Evolutionary conservation across 352 stramenopile species (phyloP), one percentile per base, ranked within the genome.

Genomic region (Pythium guiyangense): DNA sequence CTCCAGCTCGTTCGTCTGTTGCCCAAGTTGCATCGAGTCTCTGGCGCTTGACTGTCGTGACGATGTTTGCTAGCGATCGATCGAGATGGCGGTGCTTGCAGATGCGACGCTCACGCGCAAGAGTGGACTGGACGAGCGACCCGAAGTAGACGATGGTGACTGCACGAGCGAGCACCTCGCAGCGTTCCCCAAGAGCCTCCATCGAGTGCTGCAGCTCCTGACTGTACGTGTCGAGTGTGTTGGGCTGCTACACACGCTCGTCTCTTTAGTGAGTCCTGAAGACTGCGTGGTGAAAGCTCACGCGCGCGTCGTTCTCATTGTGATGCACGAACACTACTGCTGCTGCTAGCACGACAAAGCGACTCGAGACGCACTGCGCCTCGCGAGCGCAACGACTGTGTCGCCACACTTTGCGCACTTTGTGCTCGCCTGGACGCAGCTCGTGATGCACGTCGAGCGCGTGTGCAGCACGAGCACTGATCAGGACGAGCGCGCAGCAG

Each of bases 401-500:
- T 85, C 67, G 43, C 58, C 54, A 8, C 59, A 56, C 18, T 67
- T 79, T 3, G 71, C 69, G 9, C 50, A 22, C 6, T 75, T 87
- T 27, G 57, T 69, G 10, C 57, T 76, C 22, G 57, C 46, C 11
- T 75, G 76, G 54, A 71, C 67, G 20, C 66, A 86, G 45, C 53
- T 86, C 14, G 64, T 69, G 31, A 71, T 78, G 25, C 63, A 69
- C 47, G 66, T 66, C 17, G 74, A 84, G 29, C 66, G 59, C 6
- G 51, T 60, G 20, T 52, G 88, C 22, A 65, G 61, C 34, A 79
- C 77, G 14, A 85, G 67, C 37, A 64, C 66, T 11, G 81, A 92
- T 40, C 78, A 92, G 57, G 73, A 85, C 64, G 79, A 79, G 27
- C 52, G 47, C 18, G 59, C 63, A 15, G 59, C 60, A 0, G 44